phyloP scores from a whole-genome alignment of 768 basidiomycete genomes.

The Lentinula lateritia region DNA sequence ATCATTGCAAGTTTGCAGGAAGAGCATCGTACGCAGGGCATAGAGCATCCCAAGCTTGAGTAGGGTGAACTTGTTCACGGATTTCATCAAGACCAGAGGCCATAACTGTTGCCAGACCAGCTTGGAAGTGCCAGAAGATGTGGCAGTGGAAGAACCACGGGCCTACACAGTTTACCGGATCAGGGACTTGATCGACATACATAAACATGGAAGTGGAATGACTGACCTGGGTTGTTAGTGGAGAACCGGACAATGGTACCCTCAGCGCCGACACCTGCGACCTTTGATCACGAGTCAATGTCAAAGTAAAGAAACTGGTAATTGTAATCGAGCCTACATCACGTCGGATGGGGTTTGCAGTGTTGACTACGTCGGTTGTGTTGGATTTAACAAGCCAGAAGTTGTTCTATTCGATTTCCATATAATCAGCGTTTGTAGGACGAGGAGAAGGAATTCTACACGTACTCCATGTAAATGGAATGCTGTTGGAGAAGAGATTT shows the following conservation, averaged over 20 bases:
- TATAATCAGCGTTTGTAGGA: neutral
- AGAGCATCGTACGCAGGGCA: slow-evolving; percentile 18
- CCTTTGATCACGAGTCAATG: slow-evolving; percentile 4
- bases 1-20: slow-evolving; percentile 7
- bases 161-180: slow-evolving; percentile 6
- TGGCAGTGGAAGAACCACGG: slow-evolving; percentile 27
- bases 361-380: slow-evolving; percentile 22
- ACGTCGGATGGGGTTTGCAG: slow-evolving; percentile 45
- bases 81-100: slow-evolving; percentile 21
- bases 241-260: slow-evolving; percentile 40
- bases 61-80: slow-evolving; percentile 13
- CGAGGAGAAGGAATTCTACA: neutral
- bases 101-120: slow-evolving; percentile 37
- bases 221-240: slow-evolving; percentile 47
- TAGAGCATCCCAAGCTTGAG: slow-evolving; percentile 17
- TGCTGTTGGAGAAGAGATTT: slow-evolving; percentile 4
- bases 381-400: slow-evolving; percentile 38
- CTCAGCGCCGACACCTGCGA: slow-evolving; percentile 12
- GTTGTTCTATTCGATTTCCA: slow-evolving; percentile 19
- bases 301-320: neutral
- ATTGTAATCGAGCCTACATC: slow-evolving; percentile 12
- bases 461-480: slow-evolving; percentile 25
- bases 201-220: neutral
- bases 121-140: slow-evolving; percentile 35
- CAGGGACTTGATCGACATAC: neutral